Conservation (phyloP, 176 grass and related monocot genomes). For the Carex parvula region DNA sequence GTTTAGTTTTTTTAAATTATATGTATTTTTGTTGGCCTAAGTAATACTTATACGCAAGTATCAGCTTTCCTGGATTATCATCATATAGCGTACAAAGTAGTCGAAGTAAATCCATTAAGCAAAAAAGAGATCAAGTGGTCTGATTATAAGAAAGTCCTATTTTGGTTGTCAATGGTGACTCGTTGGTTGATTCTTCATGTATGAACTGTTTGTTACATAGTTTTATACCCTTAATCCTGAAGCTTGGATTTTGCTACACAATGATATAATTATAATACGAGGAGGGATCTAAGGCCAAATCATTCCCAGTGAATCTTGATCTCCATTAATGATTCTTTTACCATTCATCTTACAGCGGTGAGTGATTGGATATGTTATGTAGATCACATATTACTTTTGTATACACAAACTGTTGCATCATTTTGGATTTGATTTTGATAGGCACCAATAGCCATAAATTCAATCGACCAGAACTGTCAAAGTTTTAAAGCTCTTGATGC, state of each 20-base stretch:
- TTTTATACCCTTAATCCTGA: background rate
- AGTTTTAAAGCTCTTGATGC: background rate
- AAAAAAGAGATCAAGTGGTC: conserved; percentile 99
- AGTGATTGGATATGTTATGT: background rate
- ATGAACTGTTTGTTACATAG: background rate
- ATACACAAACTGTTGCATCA: background rate
- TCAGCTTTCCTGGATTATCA: conserved; percentile 94
- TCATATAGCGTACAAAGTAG: conserved; percentile 96
- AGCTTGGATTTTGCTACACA: background rate
- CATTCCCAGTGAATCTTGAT: background rate
- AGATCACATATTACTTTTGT: background rate
- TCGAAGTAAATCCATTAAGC: conserved; percentile 94
- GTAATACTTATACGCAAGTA: conserved; percentile 9
- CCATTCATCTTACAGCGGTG: background rate
- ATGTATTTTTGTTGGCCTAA: background rate
- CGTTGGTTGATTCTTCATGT: conserved; percentile 88
- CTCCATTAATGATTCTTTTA: background rate
- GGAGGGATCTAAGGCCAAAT: background rate
- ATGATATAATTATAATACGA: background rate
- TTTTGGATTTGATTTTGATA: background rate
- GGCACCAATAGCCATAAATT: background rate
- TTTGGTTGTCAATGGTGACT: conserved; percentile 77
- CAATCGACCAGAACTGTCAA: background rate
- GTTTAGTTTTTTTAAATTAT: background rate
- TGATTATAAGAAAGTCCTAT: conserved; percentile 99